Percentiles rank a stretch among this genome's conserved stretches.
These are phyloP conservation scores for Seiridium cupressi DNA, from an alignment of 2,329 filamentous ascomycete species.

Conservation along the genomic window DNA sequence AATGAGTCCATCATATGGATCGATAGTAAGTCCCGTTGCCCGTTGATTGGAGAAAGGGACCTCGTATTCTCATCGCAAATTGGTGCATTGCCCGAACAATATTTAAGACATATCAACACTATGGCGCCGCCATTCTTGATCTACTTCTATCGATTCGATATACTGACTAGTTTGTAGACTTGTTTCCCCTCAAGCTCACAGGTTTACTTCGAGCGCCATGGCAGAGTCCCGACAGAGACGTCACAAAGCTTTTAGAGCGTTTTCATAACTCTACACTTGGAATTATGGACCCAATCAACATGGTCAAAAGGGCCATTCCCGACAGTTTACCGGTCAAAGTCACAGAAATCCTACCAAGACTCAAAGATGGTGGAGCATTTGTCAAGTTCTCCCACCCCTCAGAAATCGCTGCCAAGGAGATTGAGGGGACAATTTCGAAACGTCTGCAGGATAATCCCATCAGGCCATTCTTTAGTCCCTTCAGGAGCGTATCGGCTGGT, in stretches of 20 bases:
- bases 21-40: constrained; percentile 62
- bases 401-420: constrained; percentile 43
- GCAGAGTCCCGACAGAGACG: constrained; percentile 43
- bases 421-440: constrained; percentile 60
- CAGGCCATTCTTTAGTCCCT: constrained; percentile 87
- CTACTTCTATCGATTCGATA: too few species aligned
- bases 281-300: constrained; percentile 48
- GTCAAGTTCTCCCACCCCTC: constrained; percentile 53
- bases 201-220: constrained; percentile 44
- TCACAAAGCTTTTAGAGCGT: constrained; percentile 48
- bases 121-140: too few species aligned
- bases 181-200: constrained; percentile 76
- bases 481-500: constrained; percentile 67
- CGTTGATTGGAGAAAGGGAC: too few species aligned
- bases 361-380: constrained; percentile 92
- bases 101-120: too few species aligned
- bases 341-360: constrained; percentile 76
- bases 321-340: constrained; percentile 63
- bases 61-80: not conserved
- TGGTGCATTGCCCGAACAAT: too few species aligned
- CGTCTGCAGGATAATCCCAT: constrained; percentile 69
- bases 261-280: constrained; percentile 52
- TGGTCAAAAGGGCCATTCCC: constrained; percentile 63
- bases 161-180: constrained; percentile 50
- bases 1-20: constrained; percentile 88